Evolutionary conservation across 208 protist species (phyloP), one percentile per base, ranked within the genome.

Genomic region (Leishmania mexicana): DNA sequence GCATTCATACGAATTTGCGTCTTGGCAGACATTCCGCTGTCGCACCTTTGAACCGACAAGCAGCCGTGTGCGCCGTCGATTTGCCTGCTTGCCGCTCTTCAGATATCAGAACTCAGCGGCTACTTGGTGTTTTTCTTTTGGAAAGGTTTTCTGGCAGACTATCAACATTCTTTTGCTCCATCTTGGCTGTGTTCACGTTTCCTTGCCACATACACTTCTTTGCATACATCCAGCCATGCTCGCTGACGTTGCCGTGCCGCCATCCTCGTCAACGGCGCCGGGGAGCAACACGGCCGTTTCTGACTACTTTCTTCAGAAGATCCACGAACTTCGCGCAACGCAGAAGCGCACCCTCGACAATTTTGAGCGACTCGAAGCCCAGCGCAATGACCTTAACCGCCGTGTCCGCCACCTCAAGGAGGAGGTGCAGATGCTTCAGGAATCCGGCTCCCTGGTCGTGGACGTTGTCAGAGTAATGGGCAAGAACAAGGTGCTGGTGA

Each of bases 381-480:
- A 96, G 83, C 91, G 96, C 19, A 97, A 96, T 87, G 96, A 97
- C 72, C 88, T 97, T 40, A 98, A 98, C 85, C 93, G 93, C 71
- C 92, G 92, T 28, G 99, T 99, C 71, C 93, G 99, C 40, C 87
- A 98, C 76, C 93, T 99, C n/a, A 98, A 99, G 70, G 99, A 99
- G 81, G 99, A 99, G 89, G 94, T 99, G 75, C 91, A 98, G 88
- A 91, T 99, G 80, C 88, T 99, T 45, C 97, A 99, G 62, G 99
- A 99, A 85, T 96, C 97, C 65, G 97, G 98, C 11, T 99, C 97
- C n/a, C 93, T 99, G 68, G 99, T 99, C 1, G 99, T 97, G 67
- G 99, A 99, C 81, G 99, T 99, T 28, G 98, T 99, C 11, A 99
- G 99, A 89, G 90, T 99, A 53, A 99, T 99, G 98, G 97, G 98